These are phyloP conservation scores for Trichoderma citrinoviride DNA, from an alignment of 2,329 filamentous ascomycete genomes.

Conservation along the genomic window DNA sequence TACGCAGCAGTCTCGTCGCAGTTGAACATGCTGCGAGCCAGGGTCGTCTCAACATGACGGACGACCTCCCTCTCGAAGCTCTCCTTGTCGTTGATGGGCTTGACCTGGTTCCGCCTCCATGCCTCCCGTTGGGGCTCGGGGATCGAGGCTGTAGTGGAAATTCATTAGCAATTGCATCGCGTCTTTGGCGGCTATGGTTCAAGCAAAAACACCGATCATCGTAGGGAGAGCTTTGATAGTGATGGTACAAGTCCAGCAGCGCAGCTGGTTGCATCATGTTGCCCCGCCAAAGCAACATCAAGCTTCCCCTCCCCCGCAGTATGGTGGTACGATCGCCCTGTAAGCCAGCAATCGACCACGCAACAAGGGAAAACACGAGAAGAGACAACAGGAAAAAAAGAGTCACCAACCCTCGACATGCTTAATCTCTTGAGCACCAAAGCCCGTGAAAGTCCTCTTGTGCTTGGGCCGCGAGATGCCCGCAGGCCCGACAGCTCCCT, in stretches of 20 bases:
- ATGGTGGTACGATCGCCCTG: background rate
- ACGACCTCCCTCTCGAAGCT: slow-evolving; percentile 87
- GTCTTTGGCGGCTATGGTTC: background rate
- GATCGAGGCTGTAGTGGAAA: slow-evolving; percentile 60
- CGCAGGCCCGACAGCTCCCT: slow-evolving; percentile 80
- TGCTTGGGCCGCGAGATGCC: slow-evolving; percentile 90
- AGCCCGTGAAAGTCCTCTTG: slow-evolving; percentile 93
- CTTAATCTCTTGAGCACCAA: slow-evolving; percentile 89
- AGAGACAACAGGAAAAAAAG: background rate
- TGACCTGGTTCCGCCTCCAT: slow-evolving; percentile 63
- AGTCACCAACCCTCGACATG: slow-evolving; percentile 71
- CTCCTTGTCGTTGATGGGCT: slow-evolving; percentile 73
- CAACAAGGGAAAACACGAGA: background rate
- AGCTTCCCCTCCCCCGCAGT: slow-evolving; percentile 18
- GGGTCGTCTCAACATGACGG: slow-evolving; percentile 90
- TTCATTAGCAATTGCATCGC: background rate
- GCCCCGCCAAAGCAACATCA: slow-evolving; percentile 18
- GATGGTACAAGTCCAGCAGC: background rate
- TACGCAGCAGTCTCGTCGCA: slow-evolving; percentile 96
- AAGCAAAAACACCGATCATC: background rate
- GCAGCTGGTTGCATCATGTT: slow-evolving; percentile 16
- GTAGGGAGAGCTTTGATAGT: background rate
- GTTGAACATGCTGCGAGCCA: slow-evolving; percentile 95
- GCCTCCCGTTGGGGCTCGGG: slow-evolving; percentile 84
- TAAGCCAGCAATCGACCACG: background rate